These are phyloP conservation scores for Coemansia sp. DNA, from an alignment of 192 early-diverging fungal genomes.

Conservation along the genomic window DNA sequence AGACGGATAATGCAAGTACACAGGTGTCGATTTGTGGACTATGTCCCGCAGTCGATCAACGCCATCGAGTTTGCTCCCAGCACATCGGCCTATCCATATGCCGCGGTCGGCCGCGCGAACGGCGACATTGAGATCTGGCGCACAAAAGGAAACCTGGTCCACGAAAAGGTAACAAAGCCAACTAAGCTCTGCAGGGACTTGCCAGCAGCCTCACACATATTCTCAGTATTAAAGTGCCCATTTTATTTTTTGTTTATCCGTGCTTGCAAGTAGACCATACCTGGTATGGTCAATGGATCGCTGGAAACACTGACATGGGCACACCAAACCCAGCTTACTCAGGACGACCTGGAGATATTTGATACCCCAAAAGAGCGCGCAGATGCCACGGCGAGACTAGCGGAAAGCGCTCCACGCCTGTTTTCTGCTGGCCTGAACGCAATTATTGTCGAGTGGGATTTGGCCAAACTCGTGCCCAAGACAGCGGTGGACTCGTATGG, in stretches of 20 bases:
- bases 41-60: slow-evolving; percentile 81
- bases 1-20: slow-evolving; percentile 68
- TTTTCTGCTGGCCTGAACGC: slow-evolving; percentile 87
- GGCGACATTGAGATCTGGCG: slow-evolving; percentile 95
- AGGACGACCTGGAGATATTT: slow-evolving; percentile 66
- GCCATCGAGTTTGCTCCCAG: slow-evolving; percentile 75
- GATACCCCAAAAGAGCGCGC: slow-evolving; percentile 66
- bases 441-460: slow-evolving; percentile 85
- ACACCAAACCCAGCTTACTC: slow-evolving; percentile 66
- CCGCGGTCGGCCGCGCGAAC: slow-evolving; percentile 88
- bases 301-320: slow-evolving; percentile 80
- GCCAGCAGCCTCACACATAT: neutral
- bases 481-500: slow-evolving; percentile 76
- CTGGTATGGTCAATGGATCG: slow-evolving; percentile 71
- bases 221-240: neutral
- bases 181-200: neutral
- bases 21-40: slow-evolving; percentile 85
- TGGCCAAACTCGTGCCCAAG: slow-evolving; percentile 65
- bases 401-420: slow-evolving; percentile 65
- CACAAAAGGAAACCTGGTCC: slow-evolving; percentile 64
- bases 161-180: slow-evolving; percentile 70
- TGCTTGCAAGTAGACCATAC: slow-evolving; percentile 65
- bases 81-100: slow-evolving; percentile 47
- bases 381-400: slow-evolving; percentile 48
- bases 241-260: neutral